A percentile compares a stretch with the other conserved stretches of the same genome.
Conservation (phyloP, 345 rosid species). For the Excoecaria agallocha region DNA sequence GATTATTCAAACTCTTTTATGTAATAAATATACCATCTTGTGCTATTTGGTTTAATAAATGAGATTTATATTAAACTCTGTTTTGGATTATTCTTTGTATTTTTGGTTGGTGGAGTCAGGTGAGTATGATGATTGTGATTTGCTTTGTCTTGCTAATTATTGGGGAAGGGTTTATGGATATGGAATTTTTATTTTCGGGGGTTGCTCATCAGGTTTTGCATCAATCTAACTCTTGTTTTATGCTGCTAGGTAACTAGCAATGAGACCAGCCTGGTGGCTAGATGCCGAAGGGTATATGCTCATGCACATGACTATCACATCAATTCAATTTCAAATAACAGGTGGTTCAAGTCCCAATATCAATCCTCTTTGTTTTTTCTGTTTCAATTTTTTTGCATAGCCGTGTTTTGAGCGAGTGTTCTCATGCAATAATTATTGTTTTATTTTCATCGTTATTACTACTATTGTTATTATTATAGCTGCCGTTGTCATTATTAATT, state of each 20-base stretch:
- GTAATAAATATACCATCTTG: background rate
- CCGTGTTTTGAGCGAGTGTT: background rate
- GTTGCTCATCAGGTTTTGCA: constrained; percentile 5
- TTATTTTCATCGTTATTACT: too few species aligned
- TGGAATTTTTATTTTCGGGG: background rate
- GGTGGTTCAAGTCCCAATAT: constrained; percentile 39
- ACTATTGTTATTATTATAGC: background rate
- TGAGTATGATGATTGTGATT: background rate
- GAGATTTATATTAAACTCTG: background rate
- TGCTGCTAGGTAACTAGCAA: constrained; percentile 67
- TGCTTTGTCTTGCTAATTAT: background rate
- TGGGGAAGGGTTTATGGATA: background rate
- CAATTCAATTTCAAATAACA: constrained; percentile 93
- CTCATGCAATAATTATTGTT: background rate
- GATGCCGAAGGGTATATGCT: constrained; percentile 94
- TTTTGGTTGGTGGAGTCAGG: background rate
- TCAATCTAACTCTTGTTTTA: constrained; percentile 13
- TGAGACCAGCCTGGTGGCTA: constrained; percentile 79
- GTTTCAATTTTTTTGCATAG: background rate
- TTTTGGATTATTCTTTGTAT: background rate
- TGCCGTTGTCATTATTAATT: too few species aligned
- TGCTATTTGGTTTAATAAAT: constrained; percentile 2
- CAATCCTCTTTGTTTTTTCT: background rate
- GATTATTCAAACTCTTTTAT: background rate
- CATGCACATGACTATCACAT: constrained; percentile 99